Conservation (phyloP, 495 filamentous ascomycete species). For the Podospora pseudocomata region DNA sequence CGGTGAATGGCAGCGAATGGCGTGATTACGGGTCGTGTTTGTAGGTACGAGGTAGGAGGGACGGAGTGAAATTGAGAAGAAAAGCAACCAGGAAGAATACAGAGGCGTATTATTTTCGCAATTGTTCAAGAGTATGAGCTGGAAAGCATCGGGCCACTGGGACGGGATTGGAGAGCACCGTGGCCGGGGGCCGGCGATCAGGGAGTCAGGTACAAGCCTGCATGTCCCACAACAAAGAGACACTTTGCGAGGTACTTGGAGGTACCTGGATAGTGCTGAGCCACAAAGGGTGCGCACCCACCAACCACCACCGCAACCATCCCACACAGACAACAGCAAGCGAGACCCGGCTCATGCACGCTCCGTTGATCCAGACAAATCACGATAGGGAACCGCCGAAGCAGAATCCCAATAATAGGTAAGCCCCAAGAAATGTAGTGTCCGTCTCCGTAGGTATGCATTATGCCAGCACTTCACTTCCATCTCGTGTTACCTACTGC, state of each 20-base stretch:
- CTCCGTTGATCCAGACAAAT: not conserved
- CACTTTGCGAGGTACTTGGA: not conserved
- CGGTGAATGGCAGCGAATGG: not conserved
- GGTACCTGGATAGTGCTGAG: slow-evolving; percentile 5
- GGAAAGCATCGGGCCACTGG: not conserved
- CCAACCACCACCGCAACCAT: not conserved
- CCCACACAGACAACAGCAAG: slow-evolving; percentile 9
- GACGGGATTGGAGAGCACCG: not conserved
- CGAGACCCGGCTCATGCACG: slow-evolving; percentile 15
- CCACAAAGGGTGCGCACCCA: slow-evolving; percentile 2
- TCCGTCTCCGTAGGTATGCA: too few species aligned
- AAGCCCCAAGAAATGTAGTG: not conserved
- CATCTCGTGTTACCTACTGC: too few species aligned
- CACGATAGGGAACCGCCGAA: not conserved
- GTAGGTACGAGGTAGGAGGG: not conserved
- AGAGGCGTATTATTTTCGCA: not conserved
- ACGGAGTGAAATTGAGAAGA: not conserved
- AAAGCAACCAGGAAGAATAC: not conserved
- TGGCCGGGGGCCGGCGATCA: not conserved
- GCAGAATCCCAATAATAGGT: not conserved
- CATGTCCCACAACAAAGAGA: slow-evolving; percentile 3
- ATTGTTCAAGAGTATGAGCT: not conserved
- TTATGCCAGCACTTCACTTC: not conserved
- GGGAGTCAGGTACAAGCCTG: not conserved
- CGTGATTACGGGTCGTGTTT: not conserved